These are phyloP conservation scores for Microsporum audouinii DNA, from an alignment of 2,329 filamentous ascomycete species.

Conservation along the genomic window DNA sequence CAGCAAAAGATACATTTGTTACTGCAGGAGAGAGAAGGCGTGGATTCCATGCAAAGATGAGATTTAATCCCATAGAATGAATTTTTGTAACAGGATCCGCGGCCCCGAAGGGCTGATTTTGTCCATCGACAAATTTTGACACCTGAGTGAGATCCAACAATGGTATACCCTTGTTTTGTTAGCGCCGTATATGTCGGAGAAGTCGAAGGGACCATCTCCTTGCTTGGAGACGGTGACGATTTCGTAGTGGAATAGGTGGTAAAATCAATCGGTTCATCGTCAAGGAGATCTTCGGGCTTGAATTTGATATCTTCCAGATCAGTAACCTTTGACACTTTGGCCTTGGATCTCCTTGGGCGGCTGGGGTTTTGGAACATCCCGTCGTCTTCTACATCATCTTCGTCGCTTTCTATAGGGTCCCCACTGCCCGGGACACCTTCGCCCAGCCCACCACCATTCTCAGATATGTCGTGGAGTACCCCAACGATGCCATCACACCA, in stretches of 20 bases:
- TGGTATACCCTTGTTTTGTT: slow-evolving; percentile 93
- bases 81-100: slow-evolving; percentile 94
- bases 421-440: slow-evolving; percentile 68
- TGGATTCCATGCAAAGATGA: slow-evolving; percentile 97
- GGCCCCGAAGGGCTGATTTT: slow-evolving; percentile 84
- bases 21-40: slow-evolving; percentile 84
- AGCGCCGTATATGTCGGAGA: slow-evolving; percentile 81
- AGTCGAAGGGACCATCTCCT: slow-evolving; percentile 88
- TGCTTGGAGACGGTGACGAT: slow-evolving; percentile 37
- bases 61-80: slow-evolving; percentile 95
- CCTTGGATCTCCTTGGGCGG: slow-evolving; percentile 31
- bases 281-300: slow-evolving; percentile 19
- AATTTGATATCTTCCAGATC: slow-evolving; percentile 74
- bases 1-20: slow-evolving; percentile 99
- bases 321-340: slow-evolving; percentile 43
- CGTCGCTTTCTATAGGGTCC: slow-evolving; percentile 72
- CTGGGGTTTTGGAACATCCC: slow-evolving; percentile 49
- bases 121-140: slow-evolving; percentile 99
- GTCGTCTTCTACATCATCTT: slow-evolving; percentile 59
- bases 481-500: slow-evolving; percentile 68
- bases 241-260: slow-evolving; percentile 43
- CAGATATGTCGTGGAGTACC: slow-evolving; percentile 50
- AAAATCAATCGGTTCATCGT: slow-evolving; percentile 66
- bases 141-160: slow-evolving; percentile 87
- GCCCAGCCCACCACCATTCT: slow-evolving; percentile 43